Conservation (phyloP, 805 yeast species). For the Crinitomyces ghanaensis region DNA sequence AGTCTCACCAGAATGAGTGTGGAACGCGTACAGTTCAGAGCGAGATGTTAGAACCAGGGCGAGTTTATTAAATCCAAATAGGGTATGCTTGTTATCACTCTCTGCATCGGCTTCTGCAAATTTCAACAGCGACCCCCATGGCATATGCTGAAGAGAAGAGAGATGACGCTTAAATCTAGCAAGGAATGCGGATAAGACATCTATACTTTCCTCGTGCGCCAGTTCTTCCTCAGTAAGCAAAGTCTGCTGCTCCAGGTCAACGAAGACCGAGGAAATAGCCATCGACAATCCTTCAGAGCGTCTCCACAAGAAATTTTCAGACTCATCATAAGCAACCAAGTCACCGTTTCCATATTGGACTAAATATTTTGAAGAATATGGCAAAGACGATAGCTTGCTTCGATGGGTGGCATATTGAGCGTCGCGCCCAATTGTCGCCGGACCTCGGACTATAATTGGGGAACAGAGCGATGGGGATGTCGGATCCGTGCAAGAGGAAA, state of each 20-base stretch:
- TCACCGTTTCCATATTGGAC: no score
- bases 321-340: background rate
- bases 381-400: no score
- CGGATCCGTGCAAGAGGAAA: no score
- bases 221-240: slow-evolving; percentile 19
- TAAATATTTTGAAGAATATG: no score
- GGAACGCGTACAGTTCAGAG: slow-evolving; percentile 24
- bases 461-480: no score
- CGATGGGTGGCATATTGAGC: no score
- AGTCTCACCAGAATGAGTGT: slow-evolving; percentile 17
- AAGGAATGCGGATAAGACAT: slow-evolving; percentile 19
- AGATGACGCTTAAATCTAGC: slow-evolving; percentile 20
- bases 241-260: slow-evolving; percentile 19
- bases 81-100: slow-evolving; percentile 1
- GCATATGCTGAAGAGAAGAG: slow-evolving; percentile 15
- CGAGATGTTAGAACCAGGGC: slow-evolving; percentile 20
- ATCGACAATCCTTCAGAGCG: slow-evolving; percentile 23
- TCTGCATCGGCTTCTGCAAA: background rate
- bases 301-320: slow-evolving; percentile 12
- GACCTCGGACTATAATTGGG: no score
- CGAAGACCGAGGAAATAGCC: slow-evolving; percentile 16
- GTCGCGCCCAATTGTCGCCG: no score
- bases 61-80: slow-evolving; percentile 26
- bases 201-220: slow-evolving; percentile 19
- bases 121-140: slow-evolving; percentile 6